Base-by-base conservation (phyloP, 2,329 filamentous ascomycete species). In the Aureobasidium uvarum region DNA sequence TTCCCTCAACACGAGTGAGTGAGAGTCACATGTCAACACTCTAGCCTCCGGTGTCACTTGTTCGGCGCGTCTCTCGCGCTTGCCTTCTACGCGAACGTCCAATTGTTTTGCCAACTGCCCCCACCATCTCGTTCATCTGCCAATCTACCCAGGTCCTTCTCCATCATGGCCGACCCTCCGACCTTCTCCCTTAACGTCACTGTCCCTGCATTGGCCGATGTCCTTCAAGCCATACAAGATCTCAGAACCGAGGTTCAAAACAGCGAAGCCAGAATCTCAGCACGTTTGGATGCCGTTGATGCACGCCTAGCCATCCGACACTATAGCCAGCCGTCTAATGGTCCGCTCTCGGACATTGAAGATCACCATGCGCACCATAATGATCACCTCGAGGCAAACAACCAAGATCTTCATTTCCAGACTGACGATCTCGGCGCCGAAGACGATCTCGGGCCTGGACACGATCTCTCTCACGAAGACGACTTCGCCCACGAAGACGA, bases 11-110 rank as follows among this genome's bases (percentile, higher is more conserved):
- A 16, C 11, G 13, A 54, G 51, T 55, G 13, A 20, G 33, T 38
- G 18, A 16, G 6, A 55, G 6, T 55, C 36, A 55, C 51, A 54
- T 54, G 51, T 54, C 33, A 54, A 54, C 51, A 36, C 51, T 16
- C 5, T 3, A 48, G 16, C 18, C 25, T 25, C 10, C 7, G 10
- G 45, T 23, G 14, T 31, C 16, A 18, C 7, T 50, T 36, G 16
- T 54, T 38, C n/a, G 3, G 31, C 25, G 31, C 50, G n/a, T 54
- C 28, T 11, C 31, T 38, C n/a, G 31, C 50, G 33, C 50, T 31
- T 38, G 28, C 31, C n/a, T 16, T 14, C n/a, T 54, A 8, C n/a
- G 18, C 31, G n/a, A 20, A 38, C 50, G 23, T 5, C 11, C 16
- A 31, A 31, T 31, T 6, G 28, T 31, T 31, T 7, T 14, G 16